Base-by-base conservation (phyloP, 2,329 filamentous ascomycete genomes). In the Sordariomycetes sp. region DNA sequence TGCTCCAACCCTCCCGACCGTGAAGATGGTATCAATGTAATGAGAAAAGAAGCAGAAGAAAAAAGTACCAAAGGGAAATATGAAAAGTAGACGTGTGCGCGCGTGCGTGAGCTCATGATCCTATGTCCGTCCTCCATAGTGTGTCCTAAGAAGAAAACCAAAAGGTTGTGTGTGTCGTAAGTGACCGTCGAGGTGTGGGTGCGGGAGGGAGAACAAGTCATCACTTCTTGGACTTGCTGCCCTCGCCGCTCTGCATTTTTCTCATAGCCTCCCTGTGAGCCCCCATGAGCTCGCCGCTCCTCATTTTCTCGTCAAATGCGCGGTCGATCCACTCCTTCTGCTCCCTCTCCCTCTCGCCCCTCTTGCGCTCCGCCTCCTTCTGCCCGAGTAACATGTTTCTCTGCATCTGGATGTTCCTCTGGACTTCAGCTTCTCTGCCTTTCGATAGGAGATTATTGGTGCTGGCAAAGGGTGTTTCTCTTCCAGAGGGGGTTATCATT, bases 231-330 rank as follows among this genome's bases (percentile, higher is more conserved):
- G 63, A 61, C 17, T n/a, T n/a, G n/a, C n/a, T n/a, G n/a, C n/a
- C n/a, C n/a, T n/a, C n/a, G n/a, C 51, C 45, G 23, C 55, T 58
- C 47, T 94, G 87, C 79, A 95, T 82, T 53, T 70, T 79, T 42
- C 82, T 70, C 72, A 95, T 71, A 1, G 82, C 84, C 42, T 88
- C 81, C 15, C 82, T 71, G 54, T 95, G 88, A 16, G 79, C 70
- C 30, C 84, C 81, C 33, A 83, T 65, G 64, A 94, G 72, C 42
- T 82, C 75, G 0, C 80, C 79, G 12, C 74, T 77, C 35, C 85
- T 70, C 82, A 93, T 92, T 43, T 75, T 70, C 53, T 81, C 75
- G 43, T 86, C 82, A 46, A 86, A 78, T 24, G 69, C 68, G 32
- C 71, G 71, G 11, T 84, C 76, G 6, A 68, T 64, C 35, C 72